A percentile compares a stretch with the other conserved stretches of the same genome.
These are phyloP conservation scores for Schizopora paradoxa DNA, from an alignment of 1,284 basidiomycete species.

Conservation along the genomic window DNA sequence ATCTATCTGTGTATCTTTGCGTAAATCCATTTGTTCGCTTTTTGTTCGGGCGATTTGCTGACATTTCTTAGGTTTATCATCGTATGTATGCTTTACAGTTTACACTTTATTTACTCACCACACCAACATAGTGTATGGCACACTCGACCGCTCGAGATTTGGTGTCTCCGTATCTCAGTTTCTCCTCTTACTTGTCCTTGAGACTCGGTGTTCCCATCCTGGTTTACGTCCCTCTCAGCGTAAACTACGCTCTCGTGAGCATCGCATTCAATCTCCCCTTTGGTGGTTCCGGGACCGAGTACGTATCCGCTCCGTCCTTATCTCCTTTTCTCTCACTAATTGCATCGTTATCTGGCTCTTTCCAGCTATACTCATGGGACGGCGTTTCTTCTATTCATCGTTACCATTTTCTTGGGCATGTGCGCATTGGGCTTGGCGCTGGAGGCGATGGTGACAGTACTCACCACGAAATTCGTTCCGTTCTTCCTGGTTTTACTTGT, in stretches of 20 bases:
- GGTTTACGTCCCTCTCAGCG: conserved; percentile 37
- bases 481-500: conserved; percentile 32
- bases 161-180: conserved; percentile 37
- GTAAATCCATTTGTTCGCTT: conserved; percentile 22
- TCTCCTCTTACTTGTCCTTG: conserved; percentile 33
- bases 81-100: neutral
- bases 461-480: conserved; percentile 29
- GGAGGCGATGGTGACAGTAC: conserved; percentile 34
- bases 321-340: conserved; percentile 22
- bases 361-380: conserved; percentile 35
- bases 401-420: conserved; percentile 34
- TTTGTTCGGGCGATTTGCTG: conserved; percentile 18
- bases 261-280: conserved; percentile 39
- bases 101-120: neutral
- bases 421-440: conserved; percentile 34
- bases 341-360: neutral
- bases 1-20: conserved; percentile 45
- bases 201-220: conserved; percentile 34
- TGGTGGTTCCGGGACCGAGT: conserved; percentile 31
- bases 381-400: conserved; percentile 42
- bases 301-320: conserved; percentile 15
- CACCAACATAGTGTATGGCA: conserved; percentile 36
- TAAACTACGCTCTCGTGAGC: conserved; percentile 41
- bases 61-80: conserved; percentile 5
- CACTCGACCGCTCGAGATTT: conserved; percentile 38